Percentiles rank a stretch among this genome's conserved stretches.
phyloP scores from a whole-genome alignment of 495 filamentous ascomycete species.

The Podospora sp. region DNA sequence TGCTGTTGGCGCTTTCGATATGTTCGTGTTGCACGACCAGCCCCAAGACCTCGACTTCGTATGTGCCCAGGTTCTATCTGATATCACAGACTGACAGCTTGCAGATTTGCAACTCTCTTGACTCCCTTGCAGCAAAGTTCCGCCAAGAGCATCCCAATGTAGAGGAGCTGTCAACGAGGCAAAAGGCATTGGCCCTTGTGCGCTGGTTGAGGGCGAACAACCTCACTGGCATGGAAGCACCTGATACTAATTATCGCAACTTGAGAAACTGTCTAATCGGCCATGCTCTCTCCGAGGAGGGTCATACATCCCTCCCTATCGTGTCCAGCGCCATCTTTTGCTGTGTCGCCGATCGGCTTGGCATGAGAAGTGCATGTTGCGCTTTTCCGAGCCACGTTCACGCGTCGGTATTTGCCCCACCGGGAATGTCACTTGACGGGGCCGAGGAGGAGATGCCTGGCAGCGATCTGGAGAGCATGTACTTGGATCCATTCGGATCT shows the following conservation, averaged over 20 bases:
- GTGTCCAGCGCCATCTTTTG: conserved; percentile 66
- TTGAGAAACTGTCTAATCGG: conserved; percentile 86
- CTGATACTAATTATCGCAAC: conserved; percentile 68
- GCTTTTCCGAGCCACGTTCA: conserved; percentile 81
- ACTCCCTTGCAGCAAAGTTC: conserved; percentile 62
- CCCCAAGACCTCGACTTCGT: conserved; percentile 75
- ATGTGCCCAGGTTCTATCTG: conserved; percentile 27
- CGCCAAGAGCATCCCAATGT: conserved; percentile 52
- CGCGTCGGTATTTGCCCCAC: conserved; percentile 64
- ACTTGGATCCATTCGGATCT: conserved; percentile 80
- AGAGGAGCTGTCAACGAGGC: conserved; percentile 55
- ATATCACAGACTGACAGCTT: conserved; percentile 13
- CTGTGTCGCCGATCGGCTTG: conserved; percentile 55
- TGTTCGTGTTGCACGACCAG: conserved; percentile 76
- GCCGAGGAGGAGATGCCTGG: conserved; percentile 26
- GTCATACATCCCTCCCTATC: conserved; percentile 75
- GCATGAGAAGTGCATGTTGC: conserved; percentile 71
- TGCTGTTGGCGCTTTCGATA: conserved; percentile 79
- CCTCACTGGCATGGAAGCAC: conserved; percentile 65
- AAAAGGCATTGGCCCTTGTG: conserved; percentile 68
- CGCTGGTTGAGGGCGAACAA: conserved; percentile 65
- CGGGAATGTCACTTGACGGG: conserved; percentile 66
- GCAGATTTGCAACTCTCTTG: conserved; percentile 63
- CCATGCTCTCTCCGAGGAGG: conserved; percentile 66
- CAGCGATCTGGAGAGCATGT: conserved; percentile 61